Evolutionary conservation across 441 rosid genomes (phyloP), one percentile per base, ranked within the genome.

Genomic region (Theobroma grandiflorum): DNA sequence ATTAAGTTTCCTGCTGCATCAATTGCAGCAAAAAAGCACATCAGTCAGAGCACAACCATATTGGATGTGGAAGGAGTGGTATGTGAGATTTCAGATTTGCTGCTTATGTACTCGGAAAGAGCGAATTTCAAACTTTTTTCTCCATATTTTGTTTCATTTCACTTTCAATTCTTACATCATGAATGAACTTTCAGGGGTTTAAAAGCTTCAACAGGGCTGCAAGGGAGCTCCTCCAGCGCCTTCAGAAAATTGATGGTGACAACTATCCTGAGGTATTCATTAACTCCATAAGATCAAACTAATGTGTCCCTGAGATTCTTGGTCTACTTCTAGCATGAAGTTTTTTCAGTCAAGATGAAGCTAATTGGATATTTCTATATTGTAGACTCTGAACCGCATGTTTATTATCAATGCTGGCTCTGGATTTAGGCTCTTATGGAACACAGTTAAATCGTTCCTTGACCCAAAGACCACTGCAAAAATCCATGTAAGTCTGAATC

Each of bases 41-140:
- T 95, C 79, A 97, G 93, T 73, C 97, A 90, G 87, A 95, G 99
- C 90, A 97, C 99, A 74, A 94, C 97, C 6, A 95, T 97, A 85
- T 78, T 97, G 87, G 98, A 97, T 84, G 99, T 94, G 26, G 98
- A 95, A 88, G 98, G 99, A 88, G 98, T 94, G 94, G 94, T 92
- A 83, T 68, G 95, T 86, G 47, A 20, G 50, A 1, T 8, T 72
- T 4, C 52, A 22, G 72, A 64, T 64, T 62, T 57, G 4, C 22
- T 53, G 3, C 42, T 20, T 35, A 2, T 18, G n/a, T 57, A 18
- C 61, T n/a, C 61, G 22, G 47, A 15, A 10, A 45, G 57, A 3
- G 57, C 16, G n/a, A 22, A 72, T 43, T n/a, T 37, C 1, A 4
- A 2, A 47, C 38, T 26, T 20, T 12, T 49, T 52, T 3, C 15